Evolutionary conservation across 2,329 filamentous ascomycete genomes (phyloP).

Genomic region (Colletotrichum sp.): DNA sequence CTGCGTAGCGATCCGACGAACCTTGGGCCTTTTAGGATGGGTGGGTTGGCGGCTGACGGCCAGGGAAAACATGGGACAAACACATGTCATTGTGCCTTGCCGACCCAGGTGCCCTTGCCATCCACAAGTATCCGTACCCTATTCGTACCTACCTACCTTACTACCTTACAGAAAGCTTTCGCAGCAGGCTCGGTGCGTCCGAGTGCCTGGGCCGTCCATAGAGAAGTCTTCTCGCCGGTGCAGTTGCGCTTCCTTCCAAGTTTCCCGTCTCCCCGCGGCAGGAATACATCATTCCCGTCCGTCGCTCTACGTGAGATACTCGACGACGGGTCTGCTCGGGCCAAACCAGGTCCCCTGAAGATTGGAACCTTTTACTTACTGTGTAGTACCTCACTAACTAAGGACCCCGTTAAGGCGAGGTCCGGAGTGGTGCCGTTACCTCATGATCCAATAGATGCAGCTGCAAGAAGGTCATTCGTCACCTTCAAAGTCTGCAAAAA

Average conservation of each 20-base stretch:
- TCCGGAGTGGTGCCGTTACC: neutral
- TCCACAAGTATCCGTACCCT: neutral
- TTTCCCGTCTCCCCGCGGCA: neutral
- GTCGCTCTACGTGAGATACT: neutral
- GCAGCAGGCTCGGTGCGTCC: neutral
- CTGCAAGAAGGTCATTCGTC: slow-evolving; percentile 19
- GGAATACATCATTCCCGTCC: neutral
- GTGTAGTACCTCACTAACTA: no score
- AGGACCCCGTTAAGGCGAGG: neutral
- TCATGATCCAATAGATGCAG: slow-evolving; percentile 14
- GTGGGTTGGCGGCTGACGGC: neutral
- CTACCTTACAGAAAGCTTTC: neutral
- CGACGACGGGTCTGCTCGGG: neutral
- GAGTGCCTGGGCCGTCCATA: neutral
- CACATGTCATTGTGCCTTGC: slow-evolving; percentile 17
- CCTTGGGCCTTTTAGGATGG: neutral
- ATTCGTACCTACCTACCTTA: neutral
- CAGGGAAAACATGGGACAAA: slow-evolving; percentile 7
- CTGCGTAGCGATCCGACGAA: neutral
- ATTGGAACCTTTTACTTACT: neutral
- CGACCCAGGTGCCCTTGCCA: neutral
- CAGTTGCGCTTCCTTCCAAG: slow-evolving; percentile 10
- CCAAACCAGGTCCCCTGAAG: neutral
- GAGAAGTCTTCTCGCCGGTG: neutral
- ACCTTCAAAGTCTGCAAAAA: slow-evolving; percentile 1